Evolutionary conservation across 1,284 basidiomycete species (phyloP).

Genomic region (Cryptococcus maquisensis): DNA sequence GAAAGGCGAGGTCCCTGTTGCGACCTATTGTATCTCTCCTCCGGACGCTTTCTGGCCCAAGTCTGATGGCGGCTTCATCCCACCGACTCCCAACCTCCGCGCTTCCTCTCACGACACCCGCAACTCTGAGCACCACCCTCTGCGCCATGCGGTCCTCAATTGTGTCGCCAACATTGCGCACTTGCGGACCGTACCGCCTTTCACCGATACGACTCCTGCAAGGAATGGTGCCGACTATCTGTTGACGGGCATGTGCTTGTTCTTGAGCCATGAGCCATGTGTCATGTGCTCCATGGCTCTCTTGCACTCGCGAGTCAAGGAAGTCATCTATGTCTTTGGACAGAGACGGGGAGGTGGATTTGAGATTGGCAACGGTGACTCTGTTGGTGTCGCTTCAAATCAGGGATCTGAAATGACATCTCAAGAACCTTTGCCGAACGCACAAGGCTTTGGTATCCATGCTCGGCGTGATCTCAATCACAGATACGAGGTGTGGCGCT

Average conservation of each 20-base stretch:
- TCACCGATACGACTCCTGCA: conserved; percentile 34
- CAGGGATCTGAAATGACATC: no score
- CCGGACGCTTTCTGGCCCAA: conserved; percentile 51
- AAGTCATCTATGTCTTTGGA: conserved; percentile 69
- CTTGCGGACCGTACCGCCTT: conserved; percentile 53
- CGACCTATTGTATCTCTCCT: conserved; percentile 65
- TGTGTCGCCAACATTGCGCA: conserved; percentile 58
- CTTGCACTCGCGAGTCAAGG: conserved; percentile 80
- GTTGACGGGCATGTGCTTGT: conserved; percentile 72
- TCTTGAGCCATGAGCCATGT: conserved; percentile 89
- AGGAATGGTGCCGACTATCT: conserved; percentile 74
- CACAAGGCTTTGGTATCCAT: conserved; percentile 59
- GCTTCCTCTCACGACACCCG: conserved; percentile 64
- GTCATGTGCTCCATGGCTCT: conserved; percentile 94
- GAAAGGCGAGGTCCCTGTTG: conserved; percentile 69
- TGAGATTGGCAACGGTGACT: conserved; percentile 63
- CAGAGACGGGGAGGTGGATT: conserved; percentile 45
- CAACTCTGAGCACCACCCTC: conserved; percentile 61
- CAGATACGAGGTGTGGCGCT: conserved; percentile 61
- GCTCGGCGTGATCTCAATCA: conserved; percentile 76
- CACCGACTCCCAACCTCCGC: conserved; percentile 44
- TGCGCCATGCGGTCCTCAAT: conserved; percentile 77
- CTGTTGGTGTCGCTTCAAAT: no score
- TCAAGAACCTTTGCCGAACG: no score
- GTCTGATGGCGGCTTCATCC: conserved; percentile 52